Evolutionary conservation across 2,329 filamentous ascomycete genomes (phyloP).

Genomic region (Claviceps pazoutovae): DNA sequence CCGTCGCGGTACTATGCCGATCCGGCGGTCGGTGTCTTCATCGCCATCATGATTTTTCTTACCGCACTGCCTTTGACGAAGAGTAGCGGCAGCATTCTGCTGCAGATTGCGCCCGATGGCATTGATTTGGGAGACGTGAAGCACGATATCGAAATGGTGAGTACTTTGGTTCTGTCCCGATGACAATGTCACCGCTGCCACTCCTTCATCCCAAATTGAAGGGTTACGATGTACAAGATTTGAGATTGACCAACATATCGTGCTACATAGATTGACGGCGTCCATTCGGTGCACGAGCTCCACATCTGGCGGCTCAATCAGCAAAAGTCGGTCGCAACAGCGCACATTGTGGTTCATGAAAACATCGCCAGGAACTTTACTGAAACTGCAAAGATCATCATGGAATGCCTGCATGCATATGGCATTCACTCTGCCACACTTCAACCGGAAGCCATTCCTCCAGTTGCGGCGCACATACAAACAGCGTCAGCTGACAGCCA

Average conservation of each 20-base stretch:
- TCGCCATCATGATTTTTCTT: constrained; percentile 57
- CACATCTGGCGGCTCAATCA: constrained; percentile 65
- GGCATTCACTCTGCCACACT: constrained; percentile 59
- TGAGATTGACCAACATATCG: background rate
- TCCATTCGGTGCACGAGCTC: constrained; percentile 55
- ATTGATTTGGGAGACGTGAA: constrained; percentile 49
- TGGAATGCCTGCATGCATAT: constrained; percentile 58
- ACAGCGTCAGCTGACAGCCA: constrained; percentile 5
- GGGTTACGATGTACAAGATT: background rate
- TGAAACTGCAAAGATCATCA: constrained; percentile 44
- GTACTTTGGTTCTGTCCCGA: background rate
- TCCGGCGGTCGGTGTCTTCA: constrained; percentile 53
- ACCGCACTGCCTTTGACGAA: constrained; percentile 50
- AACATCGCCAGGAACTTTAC: constrained; percentile 44
- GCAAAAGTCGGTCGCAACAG: constrained; percentile 53
- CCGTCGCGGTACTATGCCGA: constrained; percentile 55
- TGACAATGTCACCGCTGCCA: too few species aligned
- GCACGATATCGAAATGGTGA: constrained; percentile 52
- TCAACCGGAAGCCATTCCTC: constrained; percentile 42
- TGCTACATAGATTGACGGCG: constrained; percentile 43
- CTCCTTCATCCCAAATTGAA: background rate
- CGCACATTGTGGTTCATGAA: constrained; percentile 50
- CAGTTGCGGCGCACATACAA: background rate
- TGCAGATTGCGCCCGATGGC: constrained; percentile 50
- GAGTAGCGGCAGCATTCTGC: constrained; percentile 48